Evolutionary conservation across 441 rosid species (phyloP).

Genomic region (Gossypium laxum): DNA sequence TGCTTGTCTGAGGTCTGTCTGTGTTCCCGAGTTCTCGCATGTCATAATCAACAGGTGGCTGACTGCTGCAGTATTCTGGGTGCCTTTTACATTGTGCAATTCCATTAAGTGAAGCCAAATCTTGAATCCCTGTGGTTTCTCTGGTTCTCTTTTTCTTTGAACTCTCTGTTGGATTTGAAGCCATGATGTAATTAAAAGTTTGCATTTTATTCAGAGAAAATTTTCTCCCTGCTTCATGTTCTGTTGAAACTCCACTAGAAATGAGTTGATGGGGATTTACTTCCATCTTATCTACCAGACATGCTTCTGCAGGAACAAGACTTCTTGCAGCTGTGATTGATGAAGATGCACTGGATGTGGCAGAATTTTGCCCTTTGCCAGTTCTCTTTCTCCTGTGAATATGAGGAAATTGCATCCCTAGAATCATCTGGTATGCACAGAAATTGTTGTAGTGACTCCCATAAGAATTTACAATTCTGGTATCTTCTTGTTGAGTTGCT

Average conservation of each 20-base stretch:
- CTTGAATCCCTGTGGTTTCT: constrained; percentile 34
- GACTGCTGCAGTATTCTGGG: constrained; percentile 19
- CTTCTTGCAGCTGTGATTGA: constrained; percentile 20
- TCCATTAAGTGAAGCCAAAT: constrained; percentile 36
- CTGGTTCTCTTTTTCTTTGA: constrained; percentile 46
- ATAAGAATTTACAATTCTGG: constrained; percentile 22
- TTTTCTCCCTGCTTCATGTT: constrained; percentile 16
- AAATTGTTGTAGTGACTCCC: constrained; percentile 33
- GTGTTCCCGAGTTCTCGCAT: constrained; percentile 18
- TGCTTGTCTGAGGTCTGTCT: constrained; percentile 21
- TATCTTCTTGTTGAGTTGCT: constrained; percentile 20
- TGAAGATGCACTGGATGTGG: constrained; percentile 27
- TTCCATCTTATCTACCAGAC: constrained; percentile 9
- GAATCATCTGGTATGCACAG: constrained; percentile 25
- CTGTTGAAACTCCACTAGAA: constrained; percentile 16
- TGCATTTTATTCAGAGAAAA: constrained; percentile 26
- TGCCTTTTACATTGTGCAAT: constrained; percentile 17
- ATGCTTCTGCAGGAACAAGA: constrained; percentile 17
- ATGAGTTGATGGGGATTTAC: constrained; percentile 11
- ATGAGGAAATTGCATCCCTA: constrained; percentile 25
- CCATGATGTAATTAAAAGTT: constrained; percentile 18
- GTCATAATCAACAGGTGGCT: constrained; percentile 17
- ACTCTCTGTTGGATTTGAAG: constrained; percentile 24
- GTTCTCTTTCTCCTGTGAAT: constrained; percentile 40
- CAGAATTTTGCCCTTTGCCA: constrained; percentile 31